These are phyloP conservation scores for Fremontodendron californicum DNA, from an alignment of 345 rosid genomes.

Conservation along the genomic window DNA sequence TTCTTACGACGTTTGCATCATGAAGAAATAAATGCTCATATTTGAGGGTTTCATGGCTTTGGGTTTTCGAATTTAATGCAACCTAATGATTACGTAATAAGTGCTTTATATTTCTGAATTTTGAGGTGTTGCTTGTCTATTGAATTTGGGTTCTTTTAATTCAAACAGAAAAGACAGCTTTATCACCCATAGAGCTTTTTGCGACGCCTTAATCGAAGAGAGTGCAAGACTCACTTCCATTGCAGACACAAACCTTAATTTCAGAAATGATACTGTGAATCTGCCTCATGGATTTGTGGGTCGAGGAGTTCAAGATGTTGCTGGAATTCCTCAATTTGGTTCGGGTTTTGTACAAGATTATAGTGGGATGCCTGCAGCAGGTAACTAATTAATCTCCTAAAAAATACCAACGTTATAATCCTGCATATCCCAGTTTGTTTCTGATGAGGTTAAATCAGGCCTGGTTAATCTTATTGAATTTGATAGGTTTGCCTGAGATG, in stretches of 20 bases:
- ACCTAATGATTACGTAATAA: conserved; percentile 17
- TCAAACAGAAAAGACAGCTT: conserved; percentile 85
- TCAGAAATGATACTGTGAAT: conserved; percentile 45
- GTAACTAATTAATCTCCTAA: conserved; percentile 15
- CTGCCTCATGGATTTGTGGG: conserved; percentile 46
- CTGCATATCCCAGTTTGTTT: neutral
- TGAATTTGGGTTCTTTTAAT: conserved; percentile 5
- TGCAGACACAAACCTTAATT: conserved; percentile 49
- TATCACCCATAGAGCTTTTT: conserved; percentile 92
- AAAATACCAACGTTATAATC: neutral
- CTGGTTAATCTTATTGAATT: conserved; percentile 12
- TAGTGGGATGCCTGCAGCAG: conserved; percentile 32
- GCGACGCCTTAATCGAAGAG: conserved; percentile 88
- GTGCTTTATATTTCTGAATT: neutral
- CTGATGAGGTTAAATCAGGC: neutral
- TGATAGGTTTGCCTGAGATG: conserved; percentile 53
- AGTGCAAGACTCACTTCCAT: conserved; percentile 59
- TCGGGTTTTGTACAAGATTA: conserved; percentile 47
- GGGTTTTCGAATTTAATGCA: conserved; percentile 33
- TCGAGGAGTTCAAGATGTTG: conserved; percentile 45
- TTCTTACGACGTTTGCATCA: neutral
- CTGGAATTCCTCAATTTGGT: conserved; percentile 41
- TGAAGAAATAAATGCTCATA: conserved; percentile 40
- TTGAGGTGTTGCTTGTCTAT: too few relatives aligned
- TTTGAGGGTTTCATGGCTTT: conserved; percentile 24